These are phyloP conservation scores for Naganishia vishniacii DNA, from an alignment of 768 basidiomycete species.

Conservation along the genomic window DNA sequence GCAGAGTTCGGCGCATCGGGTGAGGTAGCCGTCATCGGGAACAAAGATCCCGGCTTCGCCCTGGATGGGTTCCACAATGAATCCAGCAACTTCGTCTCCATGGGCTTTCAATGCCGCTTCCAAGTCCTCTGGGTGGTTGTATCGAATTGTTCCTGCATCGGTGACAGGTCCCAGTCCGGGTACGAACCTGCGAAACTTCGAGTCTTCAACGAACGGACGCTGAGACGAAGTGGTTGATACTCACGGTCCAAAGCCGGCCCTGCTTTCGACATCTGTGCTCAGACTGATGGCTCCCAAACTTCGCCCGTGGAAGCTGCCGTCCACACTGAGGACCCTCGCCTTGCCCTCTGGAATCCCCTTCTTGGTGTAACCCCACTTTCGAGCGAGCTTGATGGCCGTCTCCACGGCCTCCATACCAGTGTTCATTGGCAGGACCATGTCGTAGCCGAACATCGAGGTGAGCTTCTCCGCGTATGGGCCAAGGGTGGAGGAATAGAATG, in stretches of 20 bases:
- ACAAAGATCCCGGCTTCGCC: conserved; percentile 98
- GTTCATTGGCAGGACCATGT: conserved; percentile 98
- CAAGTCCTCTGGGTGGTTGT: conserved; percentile 76
- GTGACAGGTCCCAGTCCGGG: conserved; percentile 54
- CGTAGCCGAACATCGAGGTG: conserved; percentile 78
- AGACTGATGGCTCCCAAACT: conserved; percentile 81
- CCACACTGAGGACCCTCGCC: conserved; percentile 77
- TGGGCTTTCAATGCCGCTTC: conserved; percentile 70
- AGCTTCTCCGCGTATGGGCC: conserved; percentile 82
- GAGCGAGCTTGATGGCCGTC: conserved; percentile 86
- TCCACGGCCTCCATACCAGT: conserved; percentile 98
- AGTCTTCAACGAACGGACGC: not conserved
- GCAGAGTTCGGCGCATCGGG: conserved; percentile 71
- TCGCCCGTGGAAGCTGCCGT: conserved; percentile 92
- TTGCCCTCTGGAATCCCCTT: conserved; percentile 75
- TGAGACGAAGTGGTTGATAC: not conserved
- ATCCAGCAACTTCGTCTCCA: conserved; percentile 79
- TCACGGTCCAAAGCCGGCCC: conserved; percentile 81
- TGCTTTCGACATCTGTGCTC: conserved; percentile 86
- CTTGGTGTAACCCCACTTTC: conserved; percentile 93
- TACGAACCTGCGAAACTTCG: conserved; percentile 18
- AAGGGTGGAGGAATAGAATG: conserved; percentile 90
- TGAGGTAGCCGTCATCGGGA: conserved; percentile 79
- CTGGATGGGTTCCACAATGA: conserved; percentile 96
- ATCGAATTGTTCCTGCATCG: conserved; percentile 69